Evolutionary conservation across 805 yeast species (phyloP).

Genomic region (Blastobotrys parvus): DNA sequence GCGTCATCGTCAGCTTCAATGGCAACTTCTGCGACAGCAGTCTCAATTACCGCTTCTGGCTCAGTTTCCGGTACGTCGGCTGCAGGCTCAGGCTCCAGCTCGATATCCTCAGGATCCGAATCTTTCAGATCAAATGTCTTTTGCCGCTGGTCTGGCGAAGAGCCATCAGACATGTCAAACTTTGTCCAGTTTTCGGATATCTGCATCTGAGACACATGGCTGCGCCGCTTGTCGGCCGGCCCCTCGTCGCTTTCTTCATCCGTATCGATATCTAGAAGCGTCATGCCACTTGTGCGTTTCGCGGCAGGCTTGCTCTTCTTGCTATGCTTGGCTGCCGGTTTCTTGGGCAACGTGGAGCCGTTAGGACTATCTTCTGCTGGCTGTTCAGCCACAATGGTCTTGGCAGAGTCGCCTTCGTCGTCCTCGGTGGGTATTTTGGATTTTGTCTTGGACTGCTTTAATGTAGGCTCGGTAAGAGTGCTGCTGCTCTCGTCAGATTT

Average conservation of each 20-base stretch:
- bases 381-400: no score
- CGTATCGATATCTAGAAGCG: constrained; percentile 1
- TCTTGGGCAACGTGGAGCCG: neutral
- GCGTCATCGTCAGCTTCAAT: constrained; percentile 1
- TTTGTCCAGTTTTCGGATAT: neutral
- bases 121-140: neutral
- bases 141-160: neutral
- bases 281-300: constrained; percentile 3
- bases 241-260: neutral
- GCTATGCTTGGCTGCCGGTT: constrained; percentile 4
- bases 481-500: no score
- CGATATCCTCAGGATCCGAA: constrained; percentile 1
- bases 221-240: neutral
- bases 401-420: no score
- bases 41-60: constrained; percentile 5
- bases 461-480: no score
- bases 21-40: constrained; percentile 2
- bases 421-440: no score
- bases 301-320: constrained; percentile 5
- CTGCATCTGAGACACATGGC: neutral
- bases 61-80: constrained; percentile 2
- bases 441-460: no score
- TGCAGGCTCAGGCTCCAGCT: no score
- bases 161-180: neutral
- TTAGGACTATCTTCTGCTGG: neutral